Evolutionary conservation across 495 filamentous ascomycete species (phyloP), one percentile per base, ranked within the genome.

Genomic region (Aspergillus avenaceus): DNA sequence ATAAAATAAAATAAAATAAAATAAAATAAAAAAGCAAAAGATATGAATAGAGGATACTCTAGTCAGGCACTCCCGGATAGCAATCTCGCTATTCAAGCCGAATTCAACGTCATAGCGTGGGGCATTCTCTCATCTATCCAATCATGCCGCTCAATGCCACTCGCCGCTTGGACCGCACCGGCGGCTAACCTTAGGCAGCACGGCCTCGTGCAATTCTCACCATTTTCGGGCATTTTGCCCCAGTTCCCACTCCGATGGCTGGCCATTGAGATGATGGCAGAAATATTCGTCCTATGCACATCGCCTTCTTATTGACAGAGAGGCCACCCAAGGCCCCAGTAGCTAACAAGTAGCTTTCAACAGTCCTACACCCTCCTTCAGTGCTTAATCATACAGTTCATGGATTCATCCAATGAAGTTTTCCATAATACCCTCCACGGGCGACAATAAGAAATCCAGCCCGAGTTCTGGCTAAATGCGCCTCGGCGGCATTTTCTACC

Each of bases 31-130:
- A n/a, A n/a, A n/a, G n/a, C n/a, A n/a, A n/a, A n/a, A n/a, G n/a
- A n/a, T n/a, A n/a, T n/a, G n/a, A n/a, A n/a, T n/a, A n/a, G n/a
- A n/a, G n/a, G n/a, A n/a, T n/a, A n/a, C n/a, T n/a, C n/a, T 34
- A 34, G 31, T 34, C 31, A 34, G 31, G 12, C 31, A 34, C 31
- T 34, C 31, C 31, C 31, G 31, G 31, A 34, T 34, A 12, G 5
- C 31, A 16, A 5, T 12, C 31, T 34, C n/a, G 31, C 31, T 14
- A 12, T 34, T 34, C 13, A 34, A 13, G 28, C 28, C 28, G 28
- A 31, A 31, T 13, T 13, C 49, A 49, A 54, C 41, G 52, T 53
- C 51, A 53, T 48, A 48, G 28, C 45, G 51, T 49, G 37, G 51
- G 51, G 22, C 45, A 14, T 23, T 22, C 6, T 19, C 25, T 16